These are phyloP conservation scores for Metschnikowia lochheadii DNA, from an alignment of 805 yeast species.

Conservation along the genomic window DNA sequence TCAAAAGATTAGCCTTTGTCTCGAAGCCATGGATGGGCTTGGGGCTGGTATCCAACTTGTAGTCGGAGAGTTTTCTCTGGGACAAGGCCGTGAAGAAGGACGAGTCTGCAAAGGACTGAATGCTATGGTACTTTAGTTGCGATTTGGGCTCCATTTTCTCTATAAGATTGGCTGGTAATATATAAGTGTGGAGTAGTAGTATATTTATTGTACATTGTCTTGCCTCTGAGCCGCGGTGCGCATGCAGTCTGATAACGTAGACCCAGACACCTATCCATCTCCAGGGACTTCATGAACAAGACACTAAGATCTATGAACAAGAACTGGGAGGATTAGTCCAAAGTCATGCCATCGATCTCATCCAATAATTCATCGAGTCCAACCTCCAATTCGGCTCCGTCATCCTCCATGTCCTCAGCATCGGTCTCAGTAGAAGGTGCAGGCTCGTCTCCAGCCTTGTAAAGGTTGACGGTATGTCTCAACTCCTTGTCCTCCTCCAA, in stretches of 20 bases:
- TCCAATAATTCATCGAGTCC: conserved; percentile 90
- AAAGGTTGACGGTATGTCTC: conserved; percentile 84
- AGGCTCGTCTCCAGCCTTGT: conserved; percentile 52
- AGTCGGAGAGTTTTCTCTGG: conserved; percentile 65
- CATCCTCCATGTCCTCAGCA: conserved; percentile 49
- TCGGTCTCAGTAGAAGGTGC: conserved; percentile 31
- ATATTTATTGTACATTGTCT: neutral
- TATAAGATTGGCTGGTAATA: neutral
- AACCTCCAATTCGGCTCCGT: conserved; percentile 83
- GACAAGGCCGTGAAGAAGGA: conserved; percentile 79
- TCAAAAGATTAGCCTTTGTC: conserved; percentile 31
- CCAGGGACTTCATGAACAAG: neutral
- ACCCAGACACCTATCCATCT: neutral
- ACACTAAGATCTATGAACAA: neutral
- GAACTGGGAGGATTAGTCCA: conserved; percentile 45
- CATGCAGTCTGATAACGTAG: conserved; percentile 4
- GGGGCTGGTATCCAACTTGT: conserved; percentile 56
- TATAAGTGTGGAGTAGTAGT: neutral
- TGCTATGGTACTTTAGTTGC: conserved; percentile 40
- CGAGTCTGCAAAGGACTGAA: conserved; percentile 77
- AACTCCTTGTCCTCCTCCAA: conserved; percentile 95
- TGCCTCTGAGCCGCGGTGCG: neutral
- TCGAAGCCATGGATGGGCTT: conserved; percentile 43
- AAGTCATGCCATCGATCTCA: conserved; percentile 89
- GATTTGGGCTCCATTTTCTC: neutral